phyloP scores from a whole-genome alignment of 1,139 yeast species.

The Blastobotrys raffinosifermentans region DNA sequence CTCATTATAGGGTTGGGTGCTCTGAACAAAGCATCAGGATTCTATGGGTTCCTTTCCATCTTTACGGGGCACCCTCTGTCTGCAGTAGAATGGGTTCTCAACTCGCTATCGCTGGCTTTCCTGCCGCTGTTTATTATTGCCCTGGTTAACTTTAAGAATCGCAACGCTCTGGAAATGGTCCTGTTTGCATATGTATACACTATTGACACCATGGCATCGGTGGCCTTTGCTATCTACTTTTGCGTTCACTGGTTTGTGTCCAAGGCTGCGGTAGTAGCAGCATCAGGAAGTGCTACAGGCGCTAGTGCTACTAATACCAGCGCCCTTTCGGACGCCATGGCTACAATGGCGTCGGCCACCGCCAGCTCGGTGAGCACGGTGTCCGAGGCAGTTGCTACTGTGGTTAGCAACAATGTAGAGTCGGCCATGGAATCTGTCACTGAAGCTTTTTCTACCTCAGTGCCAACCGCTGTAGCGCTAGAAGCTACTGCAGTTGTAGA shows the following conservation, averaged over 20 bases:
- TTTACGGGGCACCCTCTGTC: conserved; percentile 83
- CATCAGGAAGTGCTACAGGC: conserved; percentile 5
- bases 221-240: conserved; percentile 68
- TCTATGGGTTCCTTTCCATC: conserved; percentile 78
- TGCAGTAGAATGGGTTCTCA: conserved; percentile 77
- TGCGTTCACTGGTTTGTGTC: conserved; percentile 64
- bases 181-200: conserved; percentile 59
- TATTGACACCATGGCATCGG: conserved; percentile 60
- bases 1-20: conserved; percentile 70
- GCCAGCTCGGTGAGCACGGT: conserved; percentile 11
- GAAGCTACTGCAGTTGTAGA: conserved; percentile 17
- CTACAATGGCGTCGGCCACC: conserved; percentile 11
- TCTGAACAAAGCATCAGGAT: conserved; percentile 83
- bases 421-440: conserved; percentile 7
- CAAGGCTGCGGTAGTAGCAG: conserved; percentile 11
- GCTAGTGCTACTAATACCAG: conserved; percentile 3
- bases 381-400: conserved; percentile 6
- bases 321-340: conserved; percentile 1
- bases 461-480: conserved; percentile 5
- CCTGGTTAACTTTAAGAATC: conserved; percentile 37
- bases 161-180: conserved; percentile 48
- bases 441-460: conserved; percentile 4
- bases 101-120: conserved; percentile 56
- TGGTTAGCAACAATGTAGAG: conserved; percentile 10
- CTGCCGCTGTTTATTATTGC: conserved; percentile 57